Base-by-base conservation (phyloP, 257 asterid genomes). In the Penstemon barbatus region DNA sequence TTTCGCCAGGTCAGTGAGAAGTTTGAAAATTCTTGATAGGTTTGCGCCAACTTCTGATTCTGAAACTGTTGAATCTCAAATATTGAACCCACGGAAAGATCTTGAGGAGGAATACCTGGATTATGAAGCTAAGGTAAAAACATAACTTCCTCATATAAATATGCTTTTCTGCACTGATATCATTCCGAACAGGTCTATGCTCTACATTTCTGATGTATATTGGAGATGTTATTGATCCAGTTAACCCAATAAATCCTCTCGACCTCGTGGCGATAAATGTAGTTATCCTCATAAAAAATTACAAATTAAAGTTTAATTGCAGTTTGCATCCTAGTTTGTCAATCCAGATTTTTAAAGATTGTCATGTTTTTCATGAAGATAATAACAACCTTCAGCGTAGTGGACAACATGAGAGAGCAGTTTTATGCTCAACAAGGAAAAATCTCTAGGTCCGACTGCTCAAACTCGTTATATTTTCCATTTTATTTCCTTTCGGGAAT, bases 81-180 rank as follows among this genome's bases (percentile, higher is more conserved):
- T 66, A 18, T 61, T 81, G 83, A 82, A 66, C 83, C 97, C 95
- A 13, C 83, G 84, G 78, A 83, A 82, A 83, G 84, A 46, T 75
- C 91, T 94, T n/a, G 99, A 94, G 87, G 96, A 89, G 82, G 97
- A 94, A 81, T 94, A 91, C 81, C 77, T 86, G 74, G 95, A 76
- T 68, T 89, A 75, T 77, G 97, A 91, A 83, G 89, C 96, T 59
- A 89, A 87, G 97, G 97, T 94, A 79, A 63, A 71, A 42, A n/a
- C 45, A 37, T 41, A n/a, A 49, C 11, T 61, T 51, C 72, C 42
- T 72, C 39, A 40, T 40, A 45, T 15, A 36, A 48, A 43, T 57
- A 8, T 65, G n/a, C 12, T 43, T 56, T 66, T 66, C 57, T 43
- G 57, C 68, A 7, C 59, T 42, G 18, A 6, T 25, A 36, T 54